phyloP scores from a whole-genome alignment of 208 protist genomes.

The Lotmaria passim region DNA sequence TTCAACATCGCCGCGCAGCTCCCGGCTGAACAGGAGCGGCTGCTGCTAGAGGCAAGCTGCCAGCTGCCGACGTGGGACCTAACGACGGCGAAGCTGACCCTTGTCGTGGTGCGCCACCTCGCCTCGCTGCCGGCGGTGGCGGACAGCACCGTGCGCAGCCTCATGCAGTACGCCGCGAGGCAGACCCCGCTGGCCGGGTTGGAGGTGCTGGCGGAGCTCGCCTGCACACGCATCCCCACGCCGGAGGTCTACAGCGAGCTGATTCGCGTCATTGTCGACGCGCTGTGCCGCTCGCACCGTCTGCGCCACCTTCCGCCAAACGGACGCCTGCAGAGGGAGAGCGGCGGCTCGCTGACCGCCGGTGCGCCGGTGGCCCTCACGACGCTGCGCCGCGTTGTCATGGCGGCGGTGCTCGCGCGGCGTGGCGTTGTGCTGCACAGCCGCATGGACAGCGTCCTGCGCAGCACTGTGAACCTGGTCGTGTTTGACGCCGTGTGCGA shows the following conservation, averaged over 20 bases:
- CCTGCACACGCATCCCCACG: conserved; percentile 74
- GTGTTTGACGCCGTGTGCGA: conserved; percentile 89
- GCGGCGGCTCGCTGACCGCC: conserved; percentile 28
- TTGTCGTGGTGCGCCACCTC: conserved; percentile 83
- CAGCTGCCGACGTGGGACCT: conserved; percentile 63
- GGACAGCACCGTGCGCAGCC: conserved; percentile 56
- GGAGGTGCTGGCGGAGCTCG: conserved; percentile 78
- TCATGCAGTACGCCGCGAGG: conserved; percentile 60
- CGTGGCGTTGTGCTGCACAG: conserved; percentile 80
- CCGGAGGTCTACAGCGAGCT: conserved; percentile 72
- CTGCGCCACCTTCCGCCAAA: conserved; percentile 86
- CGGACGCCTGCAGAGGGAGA: conserved; percentile 58
- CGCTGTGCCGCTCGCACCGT: conserved; percentile 68
- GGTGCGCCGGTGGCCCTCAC: conserved; percentile 18
- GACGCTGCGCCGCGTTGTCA: conserved; percentile 57
- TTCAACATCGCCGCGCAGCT: conserved; percentile 74
- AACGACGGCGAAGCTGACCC: conserved; percentile 59
- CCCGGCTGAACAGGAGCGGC: conserved; percentile 33
- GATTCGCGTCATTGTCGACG: conserved; percentile 59
- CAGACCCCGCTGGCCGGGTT: conserved; percentile 68
- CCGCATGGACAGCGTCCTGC: conserved; percentile 78
- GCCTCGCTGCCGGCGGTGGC: conserved; percentile 60
- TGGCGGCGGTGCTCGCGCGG: conserved; percentile 65
- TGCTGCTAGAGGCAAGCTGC: conserved; percentile 64
- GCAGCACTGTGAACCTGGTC: conserved; percentile 83